Evolutionary conservation across 768 basidiomycete species (phyloP).

Genomic region (Erythrobasidium yunnanense): DNA sequence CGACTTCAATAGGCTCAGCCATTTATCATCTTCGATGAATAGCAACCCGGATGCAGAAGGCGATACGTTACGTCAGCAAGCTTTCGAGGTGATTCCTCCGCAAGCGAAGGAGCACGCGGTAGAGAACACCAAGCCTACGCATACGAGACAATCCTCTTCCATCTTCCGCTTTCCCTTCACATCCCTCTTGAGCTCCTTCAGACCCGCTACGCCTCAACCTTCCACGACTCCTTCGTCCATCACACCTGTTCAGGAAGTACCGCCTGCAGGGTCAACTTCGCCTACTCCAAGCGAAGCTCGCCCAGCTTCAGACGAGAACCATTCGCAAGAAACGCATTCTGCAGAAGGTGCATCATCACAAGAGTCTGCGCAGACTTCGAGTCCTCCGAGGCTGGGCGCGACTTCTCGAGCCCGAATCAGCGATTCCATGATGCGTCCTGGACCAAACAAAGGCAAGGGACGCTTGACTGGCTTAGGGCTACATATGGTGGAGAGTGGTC

Average conservation of each 20-base stretch:
- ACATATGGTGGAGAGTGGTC: neutral
- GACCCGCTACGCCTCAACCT: neutral
- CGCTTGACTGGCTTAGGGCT: conserved; percentile 8
- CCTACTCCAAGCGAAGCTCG: neutral
- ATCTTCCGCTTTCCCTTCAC: conserved; percentile 21
- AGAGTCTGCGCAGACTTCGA: neutral
- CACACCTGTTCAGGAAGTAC: no score
- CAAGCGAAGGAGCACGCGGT: neutral
- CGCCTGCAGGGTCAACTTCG: neutral
- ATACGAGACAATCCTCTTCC: conserved; percentile 21
- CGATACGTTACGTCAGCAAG: neutral
- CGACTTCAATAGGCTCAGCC: conserved; percentile 15
- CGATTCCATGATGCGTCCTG: conserved; percentile 11
- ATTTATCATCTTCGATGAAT: neutral
- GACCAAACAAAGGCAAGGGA: conserved; percentile 18
- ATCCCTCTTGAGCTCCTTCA: neutral
- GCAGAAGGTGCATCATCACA: neutral
- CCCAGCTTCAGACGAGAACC: neutral
- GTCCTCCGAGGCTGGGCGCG: conserved; percentile 11
- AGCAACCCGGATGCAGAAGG: neutral
- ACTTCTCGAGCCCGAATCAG: neutral
- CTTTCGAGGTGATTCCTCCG: neutral
- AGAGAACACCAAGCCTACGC: neutral
- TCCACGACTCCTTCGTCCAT: neutral
- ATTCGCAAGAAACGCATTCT: neutral